Base-by-base conservation (phyloP, 768 basidiomycete species). In the Trametes gibbosa region DNA sequence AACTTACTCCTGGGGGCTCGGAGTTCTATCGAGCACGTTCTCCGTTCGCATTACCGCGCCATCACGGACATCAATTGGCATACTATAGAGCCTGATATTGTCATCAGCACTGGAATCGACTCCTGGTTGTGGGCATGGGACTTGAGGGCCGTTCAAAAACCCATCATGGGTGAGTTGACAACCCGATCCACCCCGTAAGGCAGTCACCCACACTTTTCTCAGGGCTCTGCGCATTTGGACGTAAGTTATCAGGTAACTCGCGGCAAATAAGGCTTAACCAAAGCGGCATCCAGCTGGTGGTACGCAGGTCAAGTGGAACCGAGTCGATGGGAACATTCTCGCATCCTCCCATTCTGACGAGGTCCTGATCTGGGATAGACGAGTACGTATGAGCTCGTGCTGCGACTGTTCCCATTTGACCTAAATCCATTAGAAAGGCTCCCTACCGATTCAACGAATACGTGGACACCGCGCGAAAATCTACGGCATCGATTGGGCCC, bases 51-150 rank as follows among this genome's bases (percentile, higher is more conserved):
- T 69, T 92, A 93, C 62, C 86, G 96, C 45, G 94, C 95, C 5
- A 95, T 99, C 53, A 98, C 97, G 3, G 97, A 99, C 68, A 92
- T 98, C 68, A 98, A 99, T 69, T 99, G 96, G 96, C 92, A 94
- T 67, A 88, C 89, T 0, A 81, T 82, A 4, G 87, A 95, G 65
- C 89, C 90, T 5, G 86, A 97, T 58, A 77, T 86, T 13, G 90
- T 98, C 17, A 88, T 90, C 2, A 96, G 95, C 47, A 93, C 89
- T 0, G 89, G 92, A 0, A 89, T 99, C 50, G 97, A 99, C 69
- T 88, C 95, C 0, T 97, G 95, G 86, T 72, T 98, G 19, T 91
- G 92, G 86, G 85, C 87, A 14, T 99, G 96, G 95, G 97, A 98
- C 71, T 68, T 99, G 23, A 79, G 85, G 12, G 66, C 67, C 0